These are phyloP conservation scores for Fraxinus cuspidata DNA, from an alignment of 257 asterid genomes.

Conservation along the genomic window DNA sequence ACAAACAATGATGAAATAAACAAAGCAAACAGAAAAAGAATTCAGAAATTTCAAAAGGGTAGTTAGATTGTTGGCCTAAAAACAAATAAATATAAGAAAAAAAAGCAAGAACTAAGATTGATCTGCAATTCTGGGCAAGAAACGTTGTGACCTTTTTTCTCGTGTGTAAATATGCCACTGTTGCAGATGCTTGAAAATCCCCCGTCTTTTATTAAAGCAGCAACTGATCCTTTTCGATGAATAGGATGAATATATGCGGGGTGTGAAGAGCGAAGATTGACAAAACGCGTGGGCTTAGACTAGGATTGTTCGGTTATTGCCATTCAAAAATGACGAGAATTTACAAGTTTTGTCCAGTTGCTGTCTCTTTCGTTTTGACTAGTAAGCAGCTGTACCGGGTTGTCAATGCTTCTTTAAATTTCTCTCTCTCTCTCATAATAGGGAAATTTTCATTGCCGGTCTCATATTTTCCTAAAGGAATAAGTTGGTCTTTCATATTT, in stretches of 20 bases:
- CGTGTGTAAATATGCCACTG: slow-evolving; percentile 23
- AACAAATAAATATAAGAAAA: neutral
- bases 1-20: slow-evolving; percentile 1
- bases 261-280: neutral
- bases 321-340: neutral
- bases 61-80: neutral
- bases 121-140: slow-evolving; percentile 23
- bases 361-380: neutral
- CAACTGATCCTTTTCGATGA: neutral
- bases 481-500: too few species aligned
- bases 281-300: neutral
- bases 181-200: slow-evolving; percentile 12
- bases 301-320: too few species aligned
- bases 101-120: neutral
- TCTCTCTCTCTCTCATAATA: too few species aligned
- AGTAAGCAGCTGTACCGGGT: neutral
- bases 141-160: slow-evolving; percentile 10
- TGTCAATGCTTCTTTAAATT: neutral
- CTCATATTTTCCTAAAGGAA: too few species aligned
- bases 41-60: neutral
- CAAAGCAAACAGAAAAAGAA: neutral
- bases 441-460: too few species aligned
- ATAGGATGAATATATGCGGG: neutral
- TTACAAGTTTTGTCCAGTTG: neutral
- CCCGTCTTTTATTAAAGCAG: neutral